Evolutionary conservation across 1,139 yeast species (phyloP).

Genomic region (Geotrichum australiense): DNA sequence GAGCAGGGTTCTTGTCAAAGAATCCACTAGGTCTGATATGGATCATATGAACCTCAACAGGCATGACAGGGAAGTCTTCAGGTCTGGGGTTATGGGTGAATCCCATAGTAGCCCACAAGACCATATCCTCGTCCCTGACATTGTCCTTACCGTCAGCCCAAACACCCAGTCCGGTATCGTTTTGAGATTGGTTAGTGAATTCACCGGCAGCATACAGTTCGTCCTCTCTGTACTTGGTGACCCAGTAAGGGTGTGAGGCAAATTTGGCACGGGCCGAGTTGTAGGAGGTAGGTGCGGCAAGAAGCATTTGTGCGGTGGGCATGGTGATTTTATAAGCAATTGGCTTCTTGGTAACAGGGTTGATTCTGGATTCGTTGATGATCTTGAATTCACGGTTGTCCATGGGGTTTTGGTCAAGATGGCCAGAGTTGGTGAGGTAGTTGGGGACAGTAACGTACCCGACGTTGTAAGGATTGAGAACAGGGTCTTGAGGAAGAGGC

Average conservation of each 20-base stretch:
- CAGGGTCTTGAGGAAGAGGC: slow-evolving; percentile 48
- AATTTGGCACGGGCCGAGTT: slow-evolving; percentile 53
- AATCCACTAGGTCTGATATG: slow-evolving; percentile 68
- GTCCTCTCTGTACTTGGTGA: slow-evolving; percentile 52
- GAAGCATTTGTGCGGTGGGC: slow-evolving; percentile 66
- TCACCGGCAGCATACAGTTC: slow-evolving; percentile 59
- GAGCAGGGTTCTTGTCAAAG: slow-evolving; percentile 75
- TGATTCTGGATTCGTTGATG: slow-evolving; percentile 60
- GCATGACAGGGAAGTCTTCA: slow-evolving; percentile 94
- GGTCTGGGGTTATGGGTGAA: slow-evolving; percentile 82
- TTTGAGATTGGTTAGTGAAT: slow-evolving; percentile 57
- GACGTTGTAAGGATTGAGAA: slow-evolving; percentile 56
- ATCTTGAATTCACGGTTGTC: slow-evolving; percentile 67
- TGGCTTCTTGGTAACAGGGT: slow-evolving; percentile 60
- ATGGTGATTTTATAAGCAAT: slow-evolving; percentile 66
- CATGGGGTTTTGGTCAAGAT: slow-evolving; percentile 63
- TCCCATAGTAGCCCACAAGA: slow-evolving; percentile 81
- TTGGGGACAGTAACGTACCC: slow-evolving; percentile 63
- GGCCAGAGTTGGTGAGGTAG: slow-evolving; percentile 59
- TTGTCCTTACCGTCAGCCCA: slow-evolving; percentile 53
- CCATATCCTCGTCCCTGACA: slow-evolving; percentile 65
- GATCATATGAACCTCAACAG: slow-evolving; percentile 67
- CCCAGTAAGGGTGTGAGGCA: slow-evolving; percentile 60
- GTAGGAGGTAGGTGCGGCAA: slow-evolving; percentile 49
- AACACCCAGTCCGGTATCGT: slow-evolving; percentile 49